Evolutionary conservation across 176 grass and related monocot species (phyloP), one percentile per base, ranked within the genome.

Genomic region (Themeda triandra): DNA sequence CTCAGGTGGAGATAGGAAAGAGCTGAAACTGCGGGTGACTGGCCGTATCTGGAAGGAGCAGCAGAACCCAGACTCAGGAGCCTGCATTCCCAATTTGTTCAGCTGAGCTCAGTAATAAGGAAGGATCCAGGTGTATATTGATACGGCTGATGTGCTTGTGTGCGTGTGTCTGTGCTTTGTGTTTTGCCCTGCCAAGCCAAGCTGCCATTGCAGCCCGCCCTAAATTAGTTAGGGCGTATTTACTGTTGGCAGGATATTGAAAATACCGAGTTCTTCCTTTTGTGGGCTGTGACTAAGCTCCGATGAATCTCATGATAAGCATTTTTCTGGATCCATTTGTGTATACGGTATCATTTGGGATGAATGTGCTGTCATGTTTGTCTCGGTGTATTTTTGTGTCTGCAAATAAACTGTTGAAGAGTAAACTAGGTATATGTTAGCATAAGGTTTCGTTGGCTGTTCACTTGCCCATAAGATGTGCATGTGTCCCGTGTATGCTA

Each of bases 41-140:
- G 95, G 95, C 21, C 92, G 95, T 53, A 97, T 97, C 84, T 97
- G 95, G 90, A 97, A 92, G 79, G 95, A 94, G 71, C 87, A 92
- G 68, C 92, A 82, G 81, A 94, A 82, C 80, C 86, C 82, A 44
- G 94, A 97, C 37, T 42, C 81, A 14, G 95, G 92, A 76, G 82
- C 84, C 21, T 97, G 88, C 75, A 92, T 94, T 77, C 95, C 95
- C 37, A 94, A 88, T 92, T 69, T 94, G 23, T 97, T 91, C 85
- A 87, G 84, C 72, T 97, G 80, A 92, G 63, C 25, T 32, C 39
- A 53, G 69, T 77, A 76, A 85, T 53, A 44, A n/a, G 14, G 28
- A 75, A 39, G 10, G 37, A 45, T 75, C 13, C 60, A 69, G 87
- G 39, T 81, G 71, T 81, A 85, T 69, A 70, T 76, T 62, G 48